Base-by-base conservation (phyloP, 371 early-diverging fungal species). In the Mitosporidium daphniae region DNA sequence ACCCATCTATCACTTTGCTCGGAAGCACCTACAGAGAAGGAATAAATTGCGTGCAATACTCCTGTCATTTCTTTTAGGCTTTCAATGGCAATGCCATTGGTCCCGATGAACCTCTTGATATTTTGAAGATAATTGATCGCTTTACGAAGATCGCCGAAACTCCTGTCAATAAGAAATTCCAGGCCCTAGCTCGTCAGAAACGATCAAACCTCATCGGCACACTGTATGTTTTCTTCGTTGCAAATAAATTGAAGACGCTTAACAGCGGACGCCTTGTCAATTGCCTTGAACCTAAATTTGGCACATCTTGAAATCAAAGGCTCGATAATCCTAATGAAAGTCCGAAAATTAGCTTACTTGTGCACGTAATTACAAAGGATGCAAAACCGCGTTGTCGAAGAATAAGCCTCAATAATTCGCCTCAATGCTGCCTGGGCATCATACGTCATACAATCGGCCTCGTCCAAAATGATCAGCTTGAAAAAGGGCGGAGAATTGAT, bases 361-460 rank as follows among this genome's bases (percentile, higher is more conserved):
- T 61, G 54, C 27, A 78, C 66, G 48, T 84, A 84, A 50, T 98
- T 98, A 45, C 91, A 89, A 19, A 94, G 73, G 12, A 98, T 42
- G 38, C 91, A 89, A 45, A 98, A 95, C 16, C 94, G 59, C 0
- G 91, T 86, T 8, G 67, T 60, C 26, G 67, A 64, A 22, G 80
- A 71, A 43, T 74, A 84, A 2, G 66, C 63, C 44, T 98, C 99
- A 65, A 98, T 94, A n/a, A 74, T 84, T 27, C 99, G 51, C 28
- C 99, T 55, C 26, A 98, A 52, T 4, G 94, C 94, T 8, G 75
- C 59, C 40, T 98, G 99, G 0, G 99, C 99, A 44, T 93, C 95
- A 2, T 48, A 44, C 1, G 91, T 95, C 84, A 98, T 73, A 3
- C 77, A 72, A 50, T 99, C 99, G 0, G 86, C 91, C 49, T 99